Base-by-base conservation (phyloP, 257 asterid species). In the Solanum bulbocastanum region DNA sequence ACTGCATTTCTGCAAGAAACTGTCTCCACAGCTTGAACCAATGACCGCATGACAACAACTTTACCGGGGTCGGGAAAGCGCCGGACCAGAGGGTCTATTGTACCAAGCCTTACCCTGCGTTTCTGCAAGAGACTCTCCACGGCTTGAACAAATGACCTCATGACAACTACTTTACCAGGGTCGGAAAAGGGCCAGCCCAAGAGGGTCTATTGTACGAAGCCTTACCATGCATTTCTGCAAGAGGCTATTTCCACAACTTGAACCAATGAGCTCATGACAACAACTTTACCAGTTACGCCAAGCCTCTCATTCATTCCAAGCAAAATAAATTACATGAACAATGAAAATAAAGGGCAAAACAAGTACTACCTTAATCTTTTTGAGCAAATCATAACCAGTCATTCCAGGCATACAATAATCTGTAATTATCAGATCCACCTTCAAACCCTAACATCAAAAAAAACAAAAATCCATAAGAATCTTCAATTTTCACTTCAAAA, bases 391-490 rank as follows among this genome's bases (percentile, higher is more conserved):
- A 88, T 92, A 96, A 23, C 98, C 98, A 84, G 98, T 95, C 99
- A 96, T 96, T 89, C 94, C 99, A 87, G 99, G 99, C 99, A 96
- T 96, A 90, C 96, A 96, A 73, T 96, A 96, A 88, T 96, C 99
- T 74, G 99, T 96, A 12, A 96, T 96, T 69, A 96, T 91, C 92
- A 96, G 90, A 92, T 96, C 98, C 85, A 96, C 99, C 93, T 96
- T 96, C 88, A 95, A 91, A 16, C 92, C 98, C 98, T 96, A 68
- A n/a, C 85, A 91, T 40, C 37, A 86, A 85, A 25, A 8, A 42
- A 68, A 15, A 0, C 12, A 86, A 87, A 83, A 23, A 86, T 27
- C 58, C 85, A 76, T 36, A 30, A 73, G 81, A 20, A 74, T 4
- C 11, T 9, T 9, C 3, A 88, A 36, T 16, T 14, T 33, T 56